Base-by-base conservation (phyloP, 345 rosid genomes). In the Salix udensis region DNA sequence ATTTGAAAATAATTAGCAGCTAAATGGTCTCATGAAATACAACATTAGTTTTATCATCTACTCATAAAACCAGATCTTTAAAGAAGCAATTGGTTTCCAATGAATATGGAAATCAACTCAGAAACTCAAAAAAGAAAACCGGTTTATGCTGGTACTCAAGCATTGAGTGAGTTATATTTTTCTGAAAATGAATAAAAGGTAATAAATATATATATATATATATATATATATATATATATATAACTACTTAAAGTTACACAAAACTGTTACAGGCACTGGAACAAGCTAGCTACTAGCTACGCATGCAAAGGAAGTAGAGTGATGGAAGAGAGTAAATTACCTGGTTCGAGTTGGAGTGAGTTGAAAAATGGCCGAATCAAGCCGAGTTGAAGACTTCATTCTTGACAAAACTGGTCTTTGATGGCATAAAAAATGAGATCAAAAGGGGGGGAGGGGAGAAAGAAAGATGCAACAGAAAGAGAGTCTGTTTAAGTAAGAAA, bases 381-480 rank as follows among this genome's bases (percentile, higher is more conserved):
- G 58, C 58, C 58, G 58, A 80, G 92, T 89, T 50, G 92, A 91
- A 50, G 96, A 81, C 90, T 88, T 93, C 99, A 96, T 95, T 39
- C 80, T 67, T 21, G 66, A 70, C 50, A 50, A 67, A 82, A 23
- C 70, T 68, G 80, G 87, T 85, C 83, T 81, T 77, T 68, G 15
- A 24, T 44, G 16, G 2, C 42, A 68, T 67, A 23, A 23, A 46
- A 44, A 66, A 26, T 46, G 28, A 80, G 76, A 80, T 65, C 70
- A 60, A 55, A 8, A 24, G 40, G 6, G 23, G n/a, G 8, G 7
- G 21, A 2, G 2, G n/a, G n/a, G n/a, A n/a, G n/a, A n/a, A n/a
- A n/a, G n/a, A n/a, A n/a, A n/a, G 8, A 31, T 31, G 36, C 36
- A 31, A 31, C 36, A 31, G 36, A 31, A 4, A 31, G 36, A 62